Base-by-base conservation (phyloP, 1,284 basidiomycete species). In the Mycosarcoma mackinlayi region DNA sequence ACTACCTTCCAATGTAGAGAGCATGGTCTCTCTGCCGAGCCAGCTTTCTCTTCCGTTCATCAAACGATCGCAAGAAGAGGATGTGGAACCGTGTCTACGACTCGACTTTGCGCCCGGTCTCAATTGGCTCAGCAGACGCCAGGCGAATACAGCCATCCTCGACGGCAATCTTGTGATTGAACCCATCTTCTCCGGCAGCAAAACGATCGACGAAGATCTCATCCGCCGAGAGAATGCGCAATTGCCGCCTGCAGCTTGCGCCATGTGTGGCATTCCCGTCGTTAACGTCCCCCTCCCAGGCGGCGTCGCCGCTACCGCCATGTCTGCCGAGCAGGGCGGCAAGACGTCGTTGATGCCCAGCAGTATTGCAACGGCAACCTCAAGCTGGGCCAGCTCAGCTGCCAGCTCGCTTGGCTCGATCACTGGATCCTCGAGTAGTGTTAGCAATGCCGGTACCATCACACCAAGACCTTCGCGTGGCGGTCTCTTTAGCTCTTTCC, bases 51-150 rank as follows among this genome's bases (percentile, higher is more conserved):
- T 94, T 44, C 91, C 94, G 0, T 97, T 97, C 84, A 84, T 98
- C 24, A 88, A 91, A 16, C 87, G 95, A 30, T 84, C 94, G 19
- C 84, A 91, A 24, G 86, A 87, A 4, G 96, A 98, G 84, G 95
- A 98, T 83, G 92, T 94, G 18, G 96, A 98, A 72, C 92, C 95
- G 0, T 92, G 93, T 0, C 85, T 98, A 33, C 89, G 96, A 3
- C 87, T 98, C 23, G 94, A 98, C 80, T 85, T 92, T n/a, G 94
- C 95, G 0, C 92, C 94, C 0, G 92, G 93, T 13, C 86, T 98
- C 25, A 94, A 93, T 76, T 98, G 93, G 91, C 86, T 98, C 13
- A 91, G 91, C 9, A 88, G 95, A 19, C 89, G 94, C 27, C 89
- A 89, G n/a, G 91, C 97, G 11, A 86, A 91, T 6, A 85, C 88